These are phyloP conservation scores for Alnus glutinosa DNA, from an alignment of 306 rosid genomes.

Conservation along the genomic window DNA sequence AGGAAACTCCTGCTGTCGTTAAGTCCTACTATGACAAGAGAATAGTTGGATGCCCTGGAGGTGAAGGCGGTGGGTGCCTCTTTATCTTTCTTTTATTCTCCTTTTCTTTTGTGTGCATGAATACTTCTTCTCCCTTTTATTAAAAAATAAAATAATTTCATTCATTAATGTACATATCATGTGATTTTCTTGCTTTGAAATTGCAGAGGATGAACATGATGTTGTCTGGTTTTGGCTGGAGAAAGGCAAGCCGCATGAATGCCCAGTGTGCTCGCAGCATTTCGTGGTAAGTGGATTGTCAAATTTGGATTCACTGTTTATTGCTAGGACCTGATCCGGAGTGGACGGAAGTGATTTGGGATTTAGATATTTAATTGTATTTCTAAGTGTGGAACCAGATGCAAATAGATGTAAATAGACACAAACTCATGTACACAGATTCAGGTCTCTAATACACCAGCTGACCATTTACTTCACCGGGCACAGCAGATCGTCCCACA, in stretches of 20 bases:
- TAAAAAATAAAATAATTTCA: slow-evolving; percentile 6
- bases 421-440: slow-evolving; percentile 12
- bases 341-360: background rate
- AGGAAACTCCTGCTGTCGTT: slow-evolving; percentile 88
- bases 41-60: slow-evolving; percentile 97
- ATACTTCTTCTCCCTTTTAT: slow-evolving; percentile 15
- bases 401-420: slow-evolving; percentile 3
- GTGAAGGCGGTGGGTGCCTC: slow-evolving; percentile 78
- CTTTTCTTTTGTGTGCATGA: background rate
- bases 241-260: slow-evolving; percentile 83
- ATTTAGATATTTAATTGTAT: background rate
- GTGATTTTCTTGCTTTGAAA: slow-evolving; percentile 27
- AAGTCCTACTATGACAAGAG: slow-evolving; percentile 80
- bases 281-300: slow-evolving; percentile 66
- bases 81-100: slow-evolving; percentile 14
- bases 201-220: slow-evolving; percentile 96
- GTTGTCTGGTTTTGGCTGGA: slow-evolving; percentile 99
- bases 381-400: slow-evolving; percentile 12
- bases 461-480: background rate
- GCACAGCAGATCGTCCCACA: slow-evolving; percentile 4
- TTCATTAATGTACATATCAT: slow-evolving; percentile 9
- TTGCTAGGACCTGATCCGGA: slow-evolving; percentile 1
- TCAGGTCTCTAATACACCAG: background rate
- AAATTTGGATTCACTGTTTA: slow-evolving; percentile 2
- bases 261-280: slow-evolving; percentile 89